Evolutionary conservation across 202 grass and related monocot species (phyloP), one percentile per base, ranked within the genome.

Genomic region (Elaeis oleifera): DNA sequence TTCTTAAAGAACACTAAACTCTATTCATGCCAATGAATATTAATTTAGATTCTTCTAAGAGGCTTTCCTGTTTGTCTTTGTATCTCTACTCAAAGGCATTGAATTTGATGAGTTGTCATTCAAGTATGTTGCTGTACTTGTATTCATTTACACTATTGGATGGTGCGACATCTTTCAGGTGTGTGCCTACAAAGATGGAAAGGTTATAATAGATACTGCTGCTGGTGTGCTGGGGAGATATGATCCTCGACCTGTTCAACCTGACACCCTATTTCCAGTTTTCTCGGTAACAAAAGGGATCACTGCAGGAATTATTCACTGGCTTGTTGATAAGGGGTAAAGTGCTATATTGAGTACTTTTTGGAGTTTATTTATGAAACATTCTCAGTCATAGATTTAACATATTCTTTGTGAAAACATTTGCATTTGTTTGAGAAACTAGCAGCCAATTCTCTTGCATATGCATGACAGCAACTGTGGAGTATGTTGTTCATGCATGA

Each of bases 201-300:
- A 89, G 54, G 94, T 92, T 19, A 84, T 97, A 79, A 97, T 97
- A 84, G 94, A 97, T 84, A 97, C 94, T 9, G 81, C 88, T 44
- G 88, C 84, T 60, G 94, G 94, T 59, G 71, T 74, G 24, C 53
- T 97, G 59, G 94, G 94, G 57, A 97, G 74, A 82, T 97, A 89
- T 27, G 94, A 97, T 78, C 94, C 94, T 16, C 66, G 88, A 48
- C 85, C 94, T 72, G 84, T 97, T 78, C 81, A 92, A 73, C 94
- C 84, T 67, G 94, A 97, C 77, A 86, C 82, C 59, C 78, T 97
- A 32, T 97, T 97, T 86, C 85, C 88, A 72, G 88, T 97, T 86
- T 97, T 97, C 72, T 97, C 94, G 5, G 88, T 78, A 59, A 92
- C 94, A 53, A 97, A 97, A 84, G 94, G 88, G 63, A 84, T 97